Conservation (phyloP, 352 stramenopile species). For the Phytophthora lateralis region DNA sequence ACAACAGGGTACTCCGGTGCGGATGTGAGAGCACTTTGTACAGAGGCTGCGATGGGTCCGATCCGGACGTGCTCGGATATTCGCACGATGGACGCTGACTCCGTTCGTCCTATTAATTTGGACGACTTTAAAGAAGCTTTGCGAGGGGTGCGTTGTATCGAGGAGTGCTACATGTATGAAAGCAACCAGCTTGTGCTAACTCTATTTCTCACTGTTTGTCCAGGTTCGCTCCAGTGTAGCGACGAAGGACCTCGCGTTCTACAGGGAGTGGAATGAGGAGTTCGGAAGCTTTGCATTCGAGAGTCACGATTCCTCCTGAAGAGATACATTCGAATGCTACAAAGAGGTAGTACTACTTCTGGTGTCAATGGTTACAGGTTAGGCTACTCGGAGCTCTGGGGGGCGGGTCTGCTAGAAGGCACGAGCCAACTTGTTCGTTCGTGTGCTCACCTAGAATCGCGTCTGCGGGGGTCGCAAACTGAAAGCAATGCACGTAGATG, state of each 20-base stretch:
- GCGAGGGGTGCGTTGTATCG: constrained; percentile 54
- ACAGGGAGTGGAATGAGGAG: constrained; percentile 93
- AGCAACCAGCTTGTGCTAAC: not conserved
- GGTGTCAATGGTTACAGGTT: constrained; percentile 33
- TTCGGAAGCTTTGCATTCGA: constrained; percentile 92
- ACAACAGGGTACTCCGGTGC: constrained; percentile 95
- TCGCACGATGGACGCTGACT: constrained; percentile 87
- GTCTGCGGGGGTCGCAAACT: constrained; percentile 2
- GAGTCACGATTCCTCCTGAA: constrained; percentile 56
- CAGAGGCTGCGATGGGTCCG: constrained; percentile 97
- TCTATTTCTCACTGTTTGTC: not conserved
- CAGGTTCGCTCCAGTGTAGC: constrained; percentile 96
- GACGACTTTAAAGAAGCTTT: constrained; percentile 96
- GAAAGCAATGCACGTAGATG: constrained; percentile 20
- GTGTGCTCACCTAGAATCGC: constrained; percentile 18
- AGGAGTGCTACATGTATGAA: not conserved
- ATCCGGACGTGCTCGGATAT: constrained; percentile 88
- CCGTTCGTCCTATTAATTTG: constrained; percentile 94
- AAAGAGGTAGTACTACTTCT: constrained; percentile 11
- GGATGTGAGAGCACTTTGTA: constrained; percentile 97
- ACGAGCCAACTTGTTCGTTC: constrained; percentile 8
- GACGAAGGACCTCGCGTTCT: constrained; percentile 92
- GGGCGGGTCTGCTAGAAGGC: constrained; percentile 15
- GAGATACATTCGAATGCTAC: constrained; percentile 9
- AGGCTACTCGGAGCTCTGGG: constrained; percentile 13